phyloP scores from a whole-genome alignment of 306 rosid genomes.

The Carpinus fangiana region DNA sequence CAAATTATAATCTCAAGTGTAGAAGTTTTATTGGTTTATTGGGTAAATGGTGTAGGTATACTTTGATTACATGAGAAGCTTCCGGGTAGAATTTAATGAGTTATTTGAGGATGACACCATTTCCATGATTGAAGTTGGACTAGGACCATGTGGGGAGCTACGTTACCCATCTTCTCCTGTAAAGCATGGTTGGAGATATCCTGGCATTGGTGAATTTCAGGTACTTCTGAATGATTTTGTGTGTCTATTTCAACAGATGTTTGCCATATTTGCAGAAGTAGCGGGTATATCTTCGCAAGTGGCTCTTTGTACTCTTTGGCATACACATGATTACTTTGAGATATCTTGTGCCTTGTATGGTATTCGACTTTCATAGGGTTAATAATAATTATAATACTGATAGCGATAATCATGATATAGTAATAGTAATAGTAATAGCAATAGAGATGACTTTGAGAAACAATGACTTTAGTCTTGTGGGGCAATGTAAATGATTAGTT shows the following conservation, averaged over 20 bases:
- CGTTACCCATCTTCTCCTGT: slow-evolving; percentile 91
- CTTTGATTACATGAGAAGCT: slow-evolving; percentile 98
- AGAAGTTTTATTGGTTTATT: background rate
- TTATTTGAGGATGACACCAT: slow-evolving; percentile 73
- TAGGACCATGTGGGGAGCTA: slow-evolving; percentile 97
- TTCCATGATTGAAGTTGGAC: slow-evolving; percentile 87
- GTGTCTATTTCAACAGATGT: slow-evolving; percentile 6
- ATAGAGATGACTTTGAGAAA: background rate
- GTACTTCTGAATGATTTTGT: slow-evolving; percentile 41
- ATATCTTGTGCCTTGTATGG: background rate
- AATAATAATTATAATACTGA: background rate
- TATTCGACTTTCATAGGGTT: background rate
- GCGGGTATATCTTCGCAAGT: slow-evolving; percentile 14
- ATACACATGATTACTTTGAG: background rate
- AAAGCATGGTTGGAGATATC: slow-evolving; percentile 99
- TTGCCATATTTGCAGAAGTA: slow-evolving; percentile 15
- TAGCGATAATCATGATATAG: background rate
- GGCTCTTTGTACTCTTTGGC: slow-evolving; percentile 14
- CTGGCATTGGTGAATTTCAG: slow-evolving; percentile 99
- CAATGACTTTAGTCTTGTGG: background rate
- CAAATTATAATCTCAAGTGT: background rate
- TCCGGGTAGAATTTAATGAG: slow-evolving; percentile 85
- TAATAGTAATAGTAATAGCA: background rate
- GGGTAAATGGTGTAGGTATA: slow-evolving; percentile 63
- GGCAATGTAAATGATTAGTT: background rate